Base-by-base conservation (phyloP, 441 rosid genomes). In the Syzygium malaccense region DNA sequence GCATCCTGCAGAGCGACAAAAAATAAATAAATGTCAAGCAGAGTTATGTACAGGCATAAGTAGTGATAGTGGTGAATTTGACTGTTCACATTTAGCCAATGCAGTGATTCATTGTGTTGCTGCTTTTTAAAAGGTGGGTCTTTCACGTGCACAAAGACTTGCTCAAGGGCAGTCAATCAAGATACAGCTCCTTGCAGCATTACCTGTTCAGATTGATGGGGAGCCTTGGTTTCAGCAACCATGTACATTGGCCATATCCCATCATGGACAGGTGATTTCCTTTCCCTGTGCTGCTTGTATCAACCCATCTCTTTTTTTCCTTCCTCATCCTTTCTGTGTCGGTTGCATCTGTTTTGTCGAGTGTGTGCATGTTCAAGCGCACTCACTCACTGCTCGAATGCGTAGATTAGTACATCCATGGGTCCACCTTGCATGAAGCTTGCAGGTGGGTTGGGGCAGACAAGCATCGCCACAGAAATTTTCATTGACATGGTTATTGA, bases 161-260 rank as follows among this genome's bases (percentile, higher is more conserved):
- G 99, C 99, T 32, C 99, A 98, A 88, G 99, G 99, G 58, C 95
- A 92, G 89, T 92, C 96, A 30, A 96, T 98, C 75, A 97, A 95
- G 95, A 96, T 98, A 91, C 99, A 95, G 75, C 98, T 98, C 32
- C 95, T 94, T 90, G 96, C 99, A 54, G 91, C 95, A 41, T 90
- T 98, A 60, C 99, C 99, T 86, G 98, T 98, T 88, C 99, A 98
- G 91, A 94, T 98, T 28, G 99, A 98, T 91, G 99, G 99, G 84
- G 99, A 98, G 86, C 99, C 99, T 87, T 98, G 99, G 99, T 93
- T 57, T 92, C 99, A 98, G 91, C 94, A 94, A 68, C 97, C 97
- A 4, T 98, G 99, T 90, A 94, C 98, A n/a, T 87, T 98, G 90
- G 90, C 90, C 86, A 95, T 97, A 90, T 94, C 98, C 8, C 99